Percentiles rank a stretch among this genome's conserved stretches.
phyloP scores from a whole-genome alignment of 495 filamentous ascomycete species.

The Aspergillus kassunensis region DNA sequence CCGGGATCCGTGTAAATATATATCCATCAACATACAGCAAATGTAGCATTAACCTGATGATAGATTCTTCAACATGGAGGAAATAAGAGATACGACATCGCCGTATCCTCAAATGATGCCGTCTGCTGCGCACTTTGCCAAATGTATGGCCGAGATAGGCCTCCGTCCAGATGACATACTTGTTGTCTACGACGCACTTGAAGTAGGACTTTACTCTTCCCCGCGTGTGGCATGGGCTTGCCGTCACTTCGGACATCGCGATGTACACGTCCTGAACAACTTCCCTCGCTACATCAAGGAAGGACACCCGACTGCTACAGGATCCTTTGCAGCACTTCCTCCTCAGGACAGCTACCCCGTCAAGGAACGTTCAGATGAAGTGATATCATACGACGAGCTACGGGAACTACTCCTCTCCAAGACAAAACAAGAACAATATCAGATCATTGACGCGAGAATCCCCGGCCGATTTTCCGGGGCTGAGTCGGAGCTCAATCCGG shows the following conservation, averaged over 20 bases:
- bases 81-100: conserved; percentile 20
- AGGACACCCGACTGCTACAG: conserved; percentile 12
- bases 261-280: conserved; percentile 33
- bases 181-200: conserved; percentile 30
- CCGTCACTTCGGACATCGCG: conserved; percentile 23
- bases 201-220: conserved; percentile 27
- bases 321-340: neutral
- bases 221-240: conserved; percentile 32
- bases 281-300: conserved; percentile 22
- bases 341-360: conserved; percentile 7
- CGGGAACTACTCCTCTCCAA: neutral
- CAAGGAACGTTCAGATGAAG: conserved; percentile 1
- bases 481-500: conserved; percentile 6
- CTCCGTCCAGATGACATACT: conserved; percentile 26
- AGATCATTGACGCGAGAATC: conserved; percentile 23
- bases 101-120: conserved; percentile 31
- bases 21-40: neutral
- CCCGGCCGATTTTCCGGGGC: conserved; percentile 18
- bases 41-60: neutral
- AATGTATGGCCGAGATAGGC: conserved; percentile 19
- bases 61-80: conserved; percentile 32
- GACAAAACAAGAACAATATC: neutral
- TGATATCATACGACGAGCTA: conserved; percentile 24
- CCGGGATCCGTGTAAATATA: conserved; percentile 27
- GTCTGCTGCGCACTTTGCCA: conserved; percentile 19